Evolutionary conservation across 2,329 filamentous ascomycete genomes (phyloP).

Genomic region (Cercospora berteroae): DNA sequence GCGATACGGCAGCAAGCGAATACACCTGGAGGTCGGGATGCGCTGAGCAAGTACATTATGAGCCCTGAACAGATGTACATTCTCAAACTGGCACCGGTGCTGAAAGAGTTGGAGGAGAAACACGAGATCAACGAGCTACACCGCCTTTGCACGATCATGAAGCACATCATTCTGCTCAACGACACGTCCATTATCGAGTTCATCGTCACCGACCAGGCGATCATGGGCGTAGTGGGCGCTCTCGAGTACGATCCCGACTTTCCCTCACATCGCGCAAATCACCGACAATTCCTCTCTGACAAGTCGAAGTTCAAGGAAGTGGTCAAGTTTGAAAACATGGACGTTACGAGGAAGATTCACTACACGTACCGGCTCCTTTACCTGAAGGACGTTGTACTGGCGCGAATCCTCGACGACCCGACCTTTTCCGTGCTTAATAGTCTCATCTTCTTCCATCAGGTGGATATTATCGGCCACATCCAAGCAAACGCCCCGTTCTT

Average conservation of each 20-base stretch:
- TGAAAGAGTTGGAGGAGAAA: slow-evolving; percentile 85
- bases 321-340: slow-evolving; percentile 80
- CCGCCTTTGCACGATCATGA: slow-evolving; percentile 95
- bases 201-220: slow-evolving; percentile 83
- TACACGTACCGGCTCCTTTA: slow-evolving; percentile 95
- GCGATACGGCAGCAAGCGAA: slow-evolving; percentile 76
- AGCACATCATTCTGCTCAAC: slow-evolving; percentile 89
- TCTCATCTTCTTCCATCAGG: slow-evolving; percentile 97
- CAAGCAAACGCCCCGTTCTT: slow-evolving; percentile 77
- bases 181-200: slow-evolving; percentile 93
- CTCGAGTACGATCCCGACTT: slow-evolving; percentile 98
- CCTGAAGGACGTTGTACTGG: slow-evolving; percentile 95
- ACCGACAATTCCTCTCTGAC: slow-evolving; percentile 86
- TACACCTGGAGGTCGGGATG: slow-evolving; percentile 74
- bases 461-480: slow-evolving; percentile 95
- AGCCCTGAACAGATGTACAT: slow-evolving; percentile 73
- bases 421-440: slow-evolving; percentile 98
- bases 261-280: slow-evolving; percentile 94
- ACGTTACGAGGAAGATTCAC: slow-evolving; percentile 86
- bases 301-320: slow-evolving; percentile 94
- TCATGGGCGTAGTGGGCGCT: slow-evolving; percentile 89
- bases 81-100: slow-evolving; percentile 76
- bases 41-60: slow-evolving; percentile 82
- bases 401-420: slow-evolving; percentile 92
- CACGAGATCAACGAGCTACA: slow-evolving; percentile 86